Percentiles rank a stretch among this genome's conserved stretches.
These are phyloP conservation scores for Carex kokanica DNA, from an alignment of 176 grass and related monocot species.

Conservation along the genomic window DNA sequence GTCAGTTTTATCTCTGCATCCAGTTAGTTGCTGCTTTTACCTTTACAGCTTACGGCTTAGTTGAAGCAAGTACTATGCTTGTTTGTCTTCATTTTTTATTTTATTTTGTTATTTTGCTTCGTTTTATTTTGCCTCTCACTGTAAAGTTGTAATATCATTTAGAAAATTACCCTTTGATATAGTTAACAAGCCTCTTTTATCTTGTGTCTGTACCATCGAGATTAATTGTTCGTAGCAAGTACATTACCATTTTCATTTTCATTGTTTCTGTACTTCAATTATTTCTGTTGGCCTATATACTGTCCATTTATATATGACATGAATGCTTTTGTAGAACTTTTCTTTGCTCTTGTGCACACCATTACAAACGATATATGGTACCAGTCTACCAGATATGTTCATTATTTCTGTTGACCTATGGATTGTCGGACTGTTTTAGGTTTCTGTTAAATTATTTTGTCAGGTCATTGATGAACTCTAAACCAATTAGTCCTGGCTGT, in stretches of 20 bases:
- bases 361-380: background rate
- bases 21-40: slow-evolving; percentile 4
- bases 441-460: background rate
- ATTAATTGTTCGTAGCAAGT: background rate
- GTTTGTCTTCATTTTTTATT: slow-evolving; percentile 14
- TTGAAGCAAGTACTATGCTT: background rate
- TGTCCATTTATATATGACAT: background rate
- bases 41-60: background rate
- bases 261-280: background rate
- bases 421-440: background rate
- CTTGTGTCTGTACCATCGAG: background rate
- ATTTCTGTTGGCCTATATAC: background rate
- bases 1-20: slow-evolving; percentile 3
- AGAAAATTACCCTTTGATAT: slow-evolving; percentile 11
- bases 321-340: background rate
- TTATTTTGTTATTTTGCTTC: background rate
- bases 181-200: background rate
- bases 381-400: background rate
- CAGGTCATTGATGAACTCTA: background rate
- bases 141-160: slow-evolving; percentile 1
- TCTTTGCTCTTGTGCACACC: background rate
- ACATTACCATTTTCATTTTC: background rate
- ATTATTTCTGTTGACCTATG: too few species aligned
- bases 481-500: background rate
- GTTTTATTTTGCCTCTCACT: background rate